Conservation (phyloP, 805 yeast species). For the Lipomyces spencermartinsiae region DNA sequence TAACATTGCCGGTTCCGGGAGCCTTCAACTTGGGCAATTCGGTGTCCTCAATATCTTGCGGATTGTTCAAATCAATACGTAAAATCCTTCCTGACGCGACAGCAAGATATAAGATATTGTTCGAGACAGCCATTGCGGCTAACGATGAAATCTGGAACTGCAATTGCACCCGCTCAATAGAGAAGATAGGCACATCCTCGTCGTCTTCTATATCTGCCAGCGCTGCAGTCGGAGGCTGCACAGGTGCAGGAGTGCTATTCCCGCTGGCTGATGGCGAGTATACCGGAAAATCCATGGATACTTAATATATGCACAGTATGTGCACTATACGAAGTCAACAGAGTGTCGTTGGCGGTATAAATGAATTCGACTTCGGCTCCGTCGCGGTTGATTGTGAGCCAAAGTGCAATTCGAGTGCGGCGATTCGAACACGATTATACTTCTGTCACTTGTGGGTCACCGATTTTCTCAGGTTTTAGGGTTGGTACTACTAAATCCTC, state of each 20-base stretch:
- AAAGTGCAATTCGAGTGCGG: too few relatives aligned
- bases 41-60: constrained; percentile 59
- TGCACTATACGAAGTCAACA: not conserved
- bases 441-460: too few relatives aligned
- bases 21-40: constrained; percentile 41
- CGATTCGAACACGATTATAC: too few relatives aligned
- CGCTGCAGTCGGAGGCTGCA: constrained; percentile 19
- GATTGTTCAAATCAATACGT: constrained; percentile 69
- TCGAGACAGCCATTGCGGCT: constrained; percentile 58
- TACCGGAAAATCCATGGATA: constrained; percentile 1
- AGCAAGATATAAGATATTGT: constrained; percentile 63
- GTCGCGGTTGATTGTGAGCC: too few relatives aligned
- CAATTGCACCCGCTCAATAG: constrained; percentile 56
- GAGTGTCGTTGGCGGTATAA: not conserved
- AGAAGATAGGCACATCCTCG: constrained; percentile 40
- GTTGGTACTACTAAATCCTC: too few relatives aligned
- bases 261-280: not conserved
- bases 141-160: constrained; percentile 57
- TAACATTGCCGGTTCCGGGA: constrained; percentile 44
- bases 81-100: constrained; percentile 60
- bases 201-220: constrained; percentile 25
- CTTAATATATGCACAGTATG: not conserved
- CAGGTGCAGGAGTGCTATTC: not conserved
- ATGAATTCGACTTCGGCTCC: not conserved
- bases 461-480: too few relatives aligned